Base-by-base conservation (phyloP, 768 basidiomycete species). In the Lactarius akahatsu region DNA sequence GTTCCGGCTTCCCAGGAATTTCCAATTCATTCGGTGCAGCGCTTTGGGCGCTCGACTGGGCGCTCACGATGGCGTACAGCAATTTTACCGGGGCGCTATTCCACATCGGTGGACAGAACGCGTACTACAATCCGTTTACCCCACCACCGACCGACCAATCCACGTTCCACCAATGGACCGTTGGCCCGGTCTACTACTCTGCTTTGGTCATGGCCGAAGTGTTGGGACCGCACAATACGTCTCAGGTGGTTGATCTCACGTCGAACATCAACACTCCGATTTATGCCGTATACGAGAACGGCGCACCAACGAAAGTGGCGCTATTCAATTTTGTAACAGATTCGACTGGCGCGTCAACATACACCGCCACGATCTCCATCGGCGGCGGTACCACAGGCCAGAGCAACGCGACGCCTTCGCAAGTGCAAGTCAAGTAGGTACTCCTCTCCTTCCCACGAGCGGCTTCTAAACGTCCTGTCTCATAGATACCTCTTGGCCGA, bases 281-380 rank as follows among this genome's bases (percentile, higher is more conserved):
- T 57, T 73, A 92, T 73, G 89, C 84, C 4, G 83, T 94, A 61
- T 93, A 91, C 73, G 90, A 94, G 74, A 81, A 88, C 62, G 85
- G 85, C 11, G 77, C 74, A 3, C 83, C 88, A 6, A 80, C 81
- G 3, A 82, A 87, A 45, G 79, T 91, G 1, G 87, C 85, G 4
- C 72, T 94, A 62, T 83, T 93, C 77, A 94, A 94, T 74, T 93
- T 83, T 71, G 80, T 91, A 50, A 80, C 82, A 36, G 91, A 92
- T 71, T 63, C 79, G 0, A 77, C 79, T 0, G 88, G 88, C 3
- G 82, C 79, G 0, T 84, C 80, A 69, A 79, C 83, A 50, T 83
- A 85, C 65, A 82, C 79, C 5, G 82, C 82, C 11, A 80, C 77
- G 3, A 77, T 92, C 52, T 77, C 81, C 4, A 71, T 86, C 30